These are phyloP conservation scores for Moesziomyces antarcticus DNA, from an alignment of 1,284 basidiomycete genomes.

Conservation along the genomic window DNA sequence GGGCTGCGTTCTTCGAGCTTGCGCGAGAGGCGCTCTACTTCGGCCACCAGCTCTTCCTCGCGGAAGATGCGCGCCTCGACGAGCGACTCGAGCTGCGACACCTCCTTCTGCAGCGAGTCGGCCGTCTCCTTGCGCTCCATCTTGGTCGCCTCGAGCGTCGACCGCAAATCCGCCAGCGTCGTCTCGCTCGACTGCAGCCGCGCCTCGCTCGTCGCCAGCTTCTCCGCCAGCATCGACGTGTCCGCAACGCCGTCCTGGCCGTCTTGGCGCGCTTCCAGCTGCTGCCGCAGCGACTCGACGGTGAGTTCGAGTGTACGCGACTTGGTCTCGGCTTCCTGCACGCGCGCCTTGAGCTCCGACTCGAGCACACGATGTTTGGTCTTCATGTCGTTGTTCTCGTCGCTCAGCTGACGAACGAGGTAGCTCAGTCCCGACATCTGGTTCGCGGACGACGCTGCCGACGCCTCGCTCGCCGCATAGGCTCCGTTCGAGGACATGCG, in stretches of 20 bases:
- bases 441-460: slow-evolving; percentile 73
- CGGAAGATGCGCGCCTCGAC: slow-evolving; percentile 62
- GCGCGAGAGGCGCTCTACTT: slow-evolving; percentile 45
- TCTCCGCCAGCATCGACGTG: slow-evolving; percentile 52
- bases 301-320: slow-evolving; percentile 80
- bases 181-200: slow-evolving; percentile 71
- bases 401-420: slow-evolving; percentile 85
- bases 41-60: slow-evolving; percentile 57
- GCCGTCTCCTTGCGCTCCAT: slow-evolving; percentile 55
- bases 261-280: slow-evolving; percentile 70
- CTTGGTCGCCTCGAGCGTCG: slow-evolving; percentile 61
- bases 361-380: slow-evolving; percentile 79
- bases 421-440: slow-evolving; percentile 75
- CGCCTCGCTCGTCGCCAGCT: slow-evolving; percentile 45
- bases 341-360: slow-evolving; percentile 74
- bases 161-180: slow-evolving; percentile 53
- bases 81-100: slow-evolving; percentile 58
- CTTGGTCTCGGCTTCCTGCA: slow-evolving; percentile 78
- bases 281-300: slow-evolving; percentile 75
- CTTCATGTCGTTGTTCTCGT: slow-evolving; percentile 77
- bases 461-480: slow-evolving; percentile 71
- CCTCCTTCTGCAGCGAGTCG: slow-evolving; percentile 52
- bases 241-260: slow-evolving; percentile 68
- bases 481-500: slow-evolving; percentile 66
- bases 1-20: slow-evolving; percentile 30